Evolutionary conservation across 805 yeast species (phyloP).

Genomic region (Ogataea pilisensis): DNA sequence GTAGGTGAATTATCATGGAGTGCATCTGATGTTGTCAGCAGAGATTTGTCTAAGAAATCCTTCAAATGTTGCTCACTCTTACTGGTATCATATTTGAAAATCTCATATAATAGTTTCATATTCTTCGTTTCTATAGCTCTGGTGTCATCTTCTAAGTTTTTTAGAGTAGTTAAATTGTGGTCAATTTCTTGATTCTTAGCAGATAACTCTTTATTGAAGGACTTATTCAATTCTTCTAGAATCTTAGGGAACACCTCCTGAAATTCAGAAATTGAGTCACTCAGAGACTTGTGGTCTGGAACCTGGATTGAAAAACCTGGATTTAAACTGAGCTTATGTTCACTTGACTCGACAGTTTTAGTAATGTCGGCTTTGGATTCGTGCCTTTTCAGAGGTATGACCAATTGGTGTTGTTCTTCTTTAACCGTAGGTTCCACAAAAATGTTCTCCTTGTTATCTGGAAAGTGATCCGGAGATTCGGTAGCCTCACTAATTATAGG

Average conservation of each 20-base stretch:
- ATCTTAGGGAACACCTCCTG: conserved; percentile 19
- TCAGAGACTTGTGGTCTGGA: conserved; percentile 1
- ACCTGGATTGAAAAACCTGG: conserved; percentile 4
- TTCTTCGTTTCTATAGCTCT: conserved; percentile 24
- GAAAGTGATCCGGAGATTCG: conserved; percentile 30
- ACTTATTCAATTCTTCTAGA: conserved; percentile 18
- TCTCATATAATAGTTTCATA: conserved; percentile 16
- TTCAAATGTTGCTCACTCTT: conserved; percentile 14
- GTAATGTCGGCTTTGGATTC: no score
- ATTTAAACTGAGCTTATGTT: no score
- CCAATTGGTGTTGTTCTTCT: no score
- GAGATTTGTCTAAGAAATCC: conserved; percentile 4
- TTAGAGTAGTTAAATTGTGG: conserved; percentile 42
- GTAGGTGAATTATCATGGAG: neutral
- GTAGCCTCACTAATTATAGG: conserved; percentile 3
- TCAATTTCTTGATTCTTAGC: conserved; percentile 50
- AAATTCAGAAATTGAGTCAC: conserved; percentile 16
- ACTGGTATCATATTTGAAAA: conserved; percentile 10
- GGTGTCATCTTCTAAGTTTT: conserved; percentile 38
- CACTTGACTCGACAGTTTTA: no score
- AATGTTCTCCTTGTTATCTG: conserved; percentile 47
- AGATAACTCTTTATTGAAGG: conserved; percentile 23
- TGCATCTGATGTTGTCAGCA: conserved; percentile 22
- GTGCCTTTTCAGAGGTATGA: no score
- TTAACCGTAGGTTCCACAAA: conserved; percentile 30